Conservation (phyloP, 208 protist genomes). For the Leishmania major region DNA sequence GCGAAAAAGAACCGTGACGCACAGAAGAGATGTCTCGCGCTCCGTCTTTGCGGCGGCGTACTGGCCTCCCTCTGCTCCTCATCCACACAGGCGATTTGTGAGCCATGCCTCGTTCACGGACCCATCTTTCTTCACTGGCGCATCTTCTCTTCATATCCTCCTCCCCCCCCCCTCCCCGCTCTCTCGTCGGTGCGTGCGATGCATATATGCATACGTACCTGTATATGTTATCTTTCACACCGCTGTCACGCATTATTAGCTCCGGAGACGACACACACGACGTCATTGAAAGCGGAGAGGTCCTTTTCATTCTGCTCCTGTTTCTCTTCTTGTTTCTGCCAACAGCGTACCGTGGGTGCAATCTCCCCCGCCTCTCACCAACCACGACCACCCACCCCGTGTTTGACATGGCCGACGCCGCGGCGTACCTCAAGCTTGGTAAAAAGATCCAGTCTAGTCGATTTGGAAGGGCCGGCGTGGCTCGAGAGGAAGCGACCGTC, state of each 20-base stretch:
- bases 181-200: not conserved
- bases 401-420: constrained; percentile 15
- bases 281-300: not conserved
- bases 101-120: not conserved
- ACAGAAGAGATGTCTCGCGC: not conserved
- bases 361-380: not conserved
- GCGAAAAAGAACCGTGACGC: not conserved
- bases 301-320: not conserved
- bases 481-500: constrained; percentile 10
- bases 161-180: not conserved
- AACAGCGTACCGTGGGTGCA: not conserved
- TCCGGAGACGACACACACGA: not conserved
- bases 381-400: not conserved
- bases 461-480: constrained; percentile 25
- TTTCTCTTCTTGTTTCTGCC: not conserved
- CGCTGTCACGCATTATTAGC: not conserved
- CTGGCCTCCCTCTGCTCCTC: not conserved
- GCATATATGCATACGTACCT: not conserved
- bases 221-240: not conserved
- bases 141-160: not conserved
- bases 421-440: constrained; percentile 17
- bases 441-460: constrained; percentile 15
- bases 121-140: not conserved
- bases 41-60: not conserved
- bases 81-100: not conserved